Base-by-base conservation (phyloP, 2,329 filamentous ascomycete genomes). In the Hymenoscyphus fructigenus region DNA sequence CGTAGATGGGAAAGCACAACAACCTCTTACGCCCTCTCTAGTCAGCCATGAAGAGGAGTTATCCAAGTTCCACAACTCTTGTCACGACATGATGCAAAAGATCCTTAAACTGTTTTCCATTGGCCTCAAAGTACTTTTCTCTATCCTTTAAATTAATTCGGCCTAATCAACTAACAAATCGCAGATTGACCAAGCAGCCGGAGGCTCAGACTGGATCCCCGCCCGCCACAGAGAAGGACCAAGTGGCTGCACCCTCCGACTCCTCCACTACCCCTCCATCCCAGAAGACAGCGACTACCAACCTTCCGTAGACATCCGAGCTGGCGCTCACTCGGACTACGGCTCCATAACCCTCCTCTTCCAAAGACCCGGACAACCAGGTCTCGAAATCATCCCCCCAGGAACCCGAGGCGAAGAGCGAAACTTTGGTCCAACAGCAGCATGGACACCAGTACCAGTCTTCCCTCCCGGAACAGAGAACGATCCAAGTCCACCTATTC, bases 321-420 rank as follows among this genome's bases (percentile, higher is more conserved):
- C 94, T 6, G 95, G 94, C 64, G 93, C 94, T 0, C 94, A 98
- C 77, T 94, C 91, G 4, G 93, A 97, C 79, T 75, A 97, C 78
- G 87, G 87, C 63, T 86, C 83, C 65, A 78, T 89, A 65, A 89
- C 87, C 1, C 80, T 89, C n/a, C 85, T 98, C 12, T 98, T 99
- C 81, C 92, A 95, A 70, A 85, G 93, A 1, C 86, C 86, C 0
- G 91, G 91, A 1, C 93, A 97, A 73, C 89, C 93, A 0, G 95
- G 95, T 0, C 83, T 99, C 1, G 93, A 98, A 77, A 89, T 98
- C 67, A 83, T 89, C 6, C 89, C 87, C 1, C 82, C 82, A 7
- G 78, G 77, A 23, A 68, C 74, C 14, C 61, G 26, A n/a, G 36
- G 55, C 4, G 10, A 14, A 2, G 32, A 63, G 10, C 23, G 60